A percentile compares a stretch with the other conserved stretches of the same genome.
Evolutionary conservation across 352 stramenopile species (phyloP).

Genomic region (Phytophthora cactorum): DNA sequence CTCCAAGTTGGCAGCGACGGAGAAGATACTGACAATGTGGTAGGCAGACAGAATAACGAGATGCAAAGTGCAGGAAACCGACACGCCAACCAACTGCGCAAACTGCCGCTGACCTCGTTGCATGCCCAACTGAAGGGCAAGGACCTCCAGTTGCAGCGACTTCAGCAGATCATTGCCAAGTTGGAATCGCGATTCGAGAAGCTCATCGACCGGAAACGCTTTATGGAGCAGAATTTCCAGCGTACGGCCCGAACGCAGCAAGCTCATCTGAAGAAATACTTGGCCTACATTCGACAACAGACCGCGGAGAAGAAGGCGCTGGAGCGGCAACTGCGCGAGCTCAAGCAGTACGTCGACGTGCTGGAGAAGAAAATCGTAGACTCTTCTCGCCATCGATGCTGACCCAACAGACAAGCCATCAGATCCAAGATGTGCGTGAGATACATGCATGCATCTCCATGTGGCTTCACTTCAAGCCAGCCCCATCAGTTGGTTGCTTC

Average conservation of each 20-base stretch:
- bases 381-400: neutral
- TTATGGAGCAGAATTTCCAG: conserved; percentile 34
- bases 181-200: conserved; percentile 32
- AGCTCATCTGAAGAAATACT: conserved; percentile 48
- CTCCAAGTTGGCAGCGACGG: neutral
- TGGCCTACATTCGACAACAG: conserved; percentile 35
- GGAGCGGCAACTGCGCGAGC: conserved; percentile 23
- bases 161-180: conserved; percentile 40
- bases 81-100: conserved; percentile 20
- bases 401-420: neutral
- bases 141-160: conserved; percentile 38
- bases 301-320: conserved; percentile 32
- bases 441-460: neutral
- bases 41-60: neutral
- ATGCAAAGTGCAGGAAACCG: conserved; percentile 1
- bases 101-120: conserved; percentile 48
- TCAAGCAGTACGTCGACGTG: conserved; percentile 33
- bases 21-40: neutral
- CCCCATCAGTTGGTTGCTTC: conserved; percentile 3
- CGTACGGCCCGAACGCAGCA: conserved; percentile 38
- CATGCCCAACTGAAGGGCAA: conserved; percentile 42
- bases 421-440: too few species aligned
- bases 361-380: conserved; percentile 43
- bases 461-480: neutral
- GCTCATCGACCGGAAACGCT: conserved; percentile 37